Percentiles rank a stretch among this genome's conserved stretches.
phyloP scores from a whole-genome alignment of 495 filamentous ascomycete genomes.

The Daldinia loculata region DNA sequence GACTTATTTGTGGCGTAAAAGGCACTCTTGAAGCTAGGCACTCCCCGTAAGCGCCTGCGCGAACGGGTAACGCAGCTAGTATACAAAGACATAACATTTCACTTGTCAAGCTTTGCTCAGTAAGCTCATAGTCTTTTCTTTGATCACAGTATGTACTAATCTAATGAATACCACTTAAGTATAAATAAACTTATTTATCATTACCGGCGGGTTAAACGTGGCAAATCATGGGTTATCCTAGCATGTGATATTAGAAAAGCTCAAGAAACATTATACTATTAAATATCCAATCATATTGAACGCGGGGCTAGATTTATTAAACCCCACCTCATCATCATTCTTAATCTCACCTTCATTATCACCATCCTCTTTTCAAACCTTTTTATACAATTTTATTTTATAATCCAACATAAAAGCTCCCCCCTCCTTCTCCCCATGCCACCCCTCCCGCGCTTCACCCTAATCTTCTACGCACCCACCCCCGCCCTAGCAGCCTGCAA shows the following conservation, averaged over 20 bases:
- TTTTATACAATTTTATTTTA: not conserved
- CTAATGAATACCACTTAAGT: not conserved
- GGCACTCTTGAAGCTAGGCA: too few species aligned
- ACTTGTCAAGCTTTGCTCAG: too few species aligned
- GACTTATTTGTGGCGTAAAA: too few species aligned
- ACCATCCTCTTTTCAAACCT: not conserved
- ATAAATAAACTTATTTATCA: not conserved
- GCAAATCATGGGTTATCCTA: not conserved
- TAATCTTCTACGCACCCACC: constrained; percentile 67
- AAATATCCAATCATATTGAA: not conserved
- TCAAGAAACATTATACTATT: not conserved
- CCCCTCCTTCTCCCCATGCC: not conserved
- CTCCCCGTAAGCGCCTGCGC: too few species aligned
- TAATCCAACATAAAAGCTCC: not conserved
- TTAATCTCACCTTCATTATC: not conserved
- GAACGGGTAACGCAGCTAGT: too few species aligned
- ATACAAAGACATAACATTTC: not conserved
- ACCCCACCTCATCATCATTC: not conserved
- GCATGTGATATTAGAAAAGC: not conserved
- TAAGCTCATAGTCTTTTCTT: too few species aligned
- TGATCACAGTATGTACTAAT: too few species aligned
- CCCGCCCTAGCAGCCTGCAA: constrained; percentile 61
- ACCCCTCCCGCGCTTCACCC: constrained; percentile 40
- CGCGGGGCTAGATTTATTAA: not conserved
- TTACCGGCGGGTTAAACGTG: not conserved